Evolutionary conservation across 129 eudicot species (phyloP).

Genomic region (Apium graveolens): DNA sequence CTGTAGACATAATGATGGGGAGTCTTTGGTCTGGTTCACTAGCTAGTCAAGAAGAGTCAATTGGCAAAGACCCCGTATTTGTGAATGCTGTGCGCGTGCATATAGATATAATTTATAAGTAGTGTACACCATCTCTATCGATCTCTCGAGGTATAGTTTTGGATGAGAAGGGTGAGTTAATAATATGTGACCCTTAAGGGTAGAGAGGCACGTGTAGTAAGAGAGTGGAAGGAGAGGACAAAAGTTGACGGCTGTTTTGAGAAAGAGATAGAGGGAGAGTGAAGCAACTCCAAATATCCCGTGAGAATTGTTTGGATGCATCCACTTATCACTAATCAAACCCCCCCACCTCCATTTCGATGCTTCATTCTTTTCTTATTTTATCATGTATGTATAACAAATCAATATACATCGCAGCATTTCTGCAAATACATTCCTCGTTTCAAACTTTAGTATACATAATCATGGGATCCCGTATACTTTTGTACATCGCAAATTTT

Average conservation of each 20-base stretch:
- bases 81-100: neutral
- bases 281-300: conserved; percentile 78
- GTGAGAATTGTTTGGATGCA: conserved; percentile 93
- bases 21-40: neutral
- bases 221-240: conserved; percentile 53
- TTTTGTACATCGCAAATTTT: no score
- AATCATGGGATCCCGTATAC: neutral
- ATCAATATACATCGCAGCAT: no score
- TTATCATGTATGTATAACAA: neutral
- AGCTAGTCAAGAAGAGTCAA: neutral
- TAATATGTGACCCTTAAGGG: neutral
- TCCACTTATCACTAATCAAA: conserved; percentile 20
- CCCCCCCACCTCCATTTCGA: conserved; percentile 28
- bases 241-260: conserved; percentile 79
- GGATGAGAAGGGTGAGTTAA: neutral
- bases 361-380: conserved; percentile 20
- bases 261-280: conserved; percentile 20
- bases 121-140: neutral
- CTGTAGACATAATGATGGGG: neutral
- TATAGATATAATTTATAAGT: no score
- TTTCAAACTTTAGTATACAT: neutral
- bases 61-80: neutral
- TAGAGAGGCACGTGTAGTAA: conserved; percentile 34
- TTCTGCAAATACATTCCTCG: neutral
- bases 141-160: neutral